phyloP scores from a whole-genome alignment of 2,329 filamentous ascomycete genomes.

The Furcasterigmium sp. region DNA sequence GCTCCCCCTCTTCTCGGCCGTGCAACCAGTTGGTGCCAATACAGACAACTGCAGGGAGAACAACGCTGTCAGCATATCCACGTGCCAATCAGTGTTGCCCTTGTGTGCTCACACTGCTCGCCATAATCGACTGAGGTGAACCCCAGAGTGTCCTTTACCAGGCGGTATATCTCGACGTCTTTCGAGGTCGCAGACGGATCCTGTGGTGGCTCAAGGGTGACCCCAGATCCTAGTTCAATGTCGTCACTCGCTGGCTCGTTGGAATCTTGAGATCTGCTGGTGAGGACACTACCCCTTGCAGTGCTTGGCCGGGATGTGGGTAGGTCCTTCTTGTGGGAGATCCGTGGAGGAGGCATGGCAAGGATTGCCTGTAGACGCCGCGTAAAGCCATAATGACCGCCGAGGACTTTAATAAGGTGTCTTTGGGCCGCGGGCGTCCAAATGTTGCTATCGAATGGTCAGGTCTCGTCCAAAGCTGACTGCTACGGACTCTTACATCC shows the following conservation, averaged over 20 bases:
- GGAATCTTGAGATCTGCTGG: not conserved
- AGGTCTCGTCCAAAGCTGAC: constrained; percentile 9
- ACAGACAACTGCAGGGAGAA: constrained; percentile 49
- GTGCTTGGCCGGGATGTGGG: constrained; percentile 11
- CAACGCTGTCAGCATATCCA: no score
- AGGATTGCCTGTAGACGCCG: constrained; percentile 60
- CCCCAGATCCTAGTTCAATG: not conserved
- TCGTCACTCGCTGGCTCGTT: constrained; percentile 7
- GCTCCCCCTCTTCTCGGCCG: constrained; percentile 25
- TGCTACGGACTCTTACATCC: constrained; percentile 52
- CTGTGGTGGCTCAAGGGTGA: not conserved
- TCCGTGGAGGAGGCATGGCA: constrained; percentile 33
- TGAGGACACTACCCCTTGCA: not conserved
- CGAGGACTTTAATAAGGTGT: constrained; percentile 48
- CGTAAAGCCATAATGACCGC: constrained; percentile 62
- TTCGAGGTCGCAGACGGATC: constrained; percentile 5
- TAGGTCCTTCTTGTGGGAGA: not conserved
- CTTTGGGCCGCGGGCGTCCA: constrained; percentile 62
- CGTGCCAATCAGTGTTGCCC: no score
- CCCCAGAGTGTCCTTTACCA: constrained; percentile 69
- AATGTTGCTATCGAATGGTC: constrained; percentile 48
- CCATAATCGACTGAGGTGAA: constrained; percentile 71
- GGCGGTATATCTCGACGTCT: constrained; percentile 33
- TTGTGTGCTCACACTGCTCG: constrained; percentile 45
- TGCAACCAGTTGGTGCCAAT: constrained; percentile 65